Percentiles rank a stretch among this genome's conserved stretches.
Conservation (phyloP, 164 flowering plant species). For the Brasenia schreberi region DNA sequence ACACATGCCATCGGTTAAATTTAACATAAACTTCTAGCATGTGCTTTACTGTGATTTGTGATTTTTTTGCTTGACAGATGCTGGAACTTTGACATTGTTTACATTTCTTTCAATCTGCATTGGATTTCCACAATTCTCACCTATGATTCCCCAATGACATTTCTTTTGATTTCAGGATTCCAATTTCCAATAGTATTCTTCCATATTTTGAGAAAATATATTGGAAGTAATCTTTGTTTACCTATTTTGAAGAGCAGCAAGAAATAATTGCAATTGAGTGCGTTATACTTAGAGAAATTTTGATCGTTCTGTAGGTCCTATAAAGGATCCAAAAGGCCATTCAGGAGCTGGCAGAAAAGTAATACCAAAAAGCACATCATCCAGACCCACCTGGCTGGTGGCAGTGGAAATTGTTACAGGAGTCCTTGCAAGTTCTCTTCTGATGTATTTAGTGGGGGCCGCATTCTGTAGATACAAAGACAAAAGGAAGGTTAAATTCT, state of each 20-base stretch:
- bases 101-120: too few relatives aligned
- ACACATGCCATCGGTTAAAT: too few relatives aligned
- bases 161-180: neutral
- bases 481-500: constrained; percentile 44
- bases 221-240: neutral
- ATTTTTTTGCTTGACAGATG: too few relatives aligned
- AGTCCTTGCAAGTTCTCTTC: constrained; percentile 39
- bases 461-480: constrained; percentile 43
- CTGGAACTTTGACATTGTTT: too few relatives aligned
- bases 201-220: neutral
- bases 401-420: constrained; percentile 76
- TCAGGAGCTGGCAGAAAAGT: constrained; percentile 14
- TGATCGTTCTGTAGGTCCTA: constrained; percentile 17
- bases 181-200: neutral
- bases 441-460: constrained; percentile 35
- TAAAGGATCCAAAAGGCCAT: constrained; percentile 26
- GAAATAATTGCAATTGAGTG: neutral
- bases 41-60: too few relatives aligned
- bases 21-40: too few relatives aligned
- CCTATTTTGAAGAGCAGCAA: too few relatives aligned
- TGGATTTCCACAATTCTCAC: too few relatives aligned
- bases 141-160: too few relatives aligned
- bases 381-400: constrained; percentile 71
- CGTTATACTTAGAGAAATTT: neutral
- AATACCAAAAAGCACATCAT: constrained; percentile 20